Percentiles rank a stretch among this genome's conserved stretches.
Conservation (phyloP, 1,284 basidiomycete species). For the Cutaneotrichosporon daszewskae region DNA sequence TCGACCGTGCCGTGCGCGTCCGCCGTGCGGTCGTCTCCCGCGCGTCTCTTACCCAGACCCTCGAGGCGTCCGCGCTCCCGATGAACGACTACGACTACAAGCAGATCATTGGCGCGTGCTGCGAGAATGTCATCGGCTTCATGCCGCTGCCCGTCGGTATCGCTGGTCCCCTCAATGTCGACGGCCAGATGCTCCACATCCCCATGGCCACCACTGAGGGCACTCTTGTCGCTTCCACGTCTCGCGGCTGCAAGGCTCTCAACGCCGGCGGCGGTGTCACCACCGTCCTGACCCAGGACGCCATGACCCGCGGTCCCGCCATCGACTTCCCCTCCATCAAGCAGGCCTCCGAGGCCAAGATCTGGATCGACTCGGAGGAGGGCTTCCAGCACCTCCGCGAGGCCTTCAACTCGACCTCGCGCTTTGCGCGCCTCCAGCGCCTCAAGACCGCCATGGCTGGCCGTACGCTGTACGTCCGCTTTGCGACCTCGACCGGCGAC, state of each 20-base stretch:
- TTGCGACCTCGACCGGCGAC: constrained; percentile 92
- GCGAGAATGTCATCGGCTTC: constrained; percentile 98
- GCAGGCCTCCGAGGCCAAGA: constrained; percentile 74
- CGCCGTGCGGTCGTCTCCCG: constrained; percentile 89
- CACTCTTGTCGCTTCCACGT: constrained; percentile 94
- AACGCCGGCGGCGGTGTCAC: constrained; percentile 93
- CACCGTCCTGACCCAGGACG: constrained; percentile 88
- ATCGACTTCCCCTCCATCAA: constrained; percentile 86
- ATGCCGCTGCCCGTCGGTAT: constrained; percentile 95
- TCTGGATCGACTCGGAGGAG: constrained; percentile 81
- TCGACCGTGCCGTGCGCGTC: constrained; percentile 79
- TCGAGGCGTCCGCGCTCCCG: constrained; percentile 80
- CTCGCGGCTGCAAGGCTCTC: constrained; percentile 94
- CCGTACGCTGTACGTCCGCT: constrained; percentile 88
- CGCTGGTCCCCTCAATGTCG: constrained; percentile 90
- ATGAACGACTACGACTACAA: constrained; percentile 87
- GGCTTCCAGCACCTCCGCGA: constrained; percentile 72
- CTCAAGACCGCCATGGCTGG: constrained; percentile 85
- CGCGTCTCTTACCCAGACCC: constrained; percentile 72
- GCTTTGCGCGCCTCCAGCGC: constrained; percentile 76
- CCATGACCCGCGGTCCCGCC: constrained; percentile 96
- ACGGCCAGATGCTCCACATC: constrained; percentile 78
- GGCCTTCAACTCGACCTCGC: constrained; percentile 89
- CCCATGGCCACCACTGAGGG: constrained; percentile 99
- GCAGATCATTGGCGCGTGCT: constrained; percentile 92